Evolutionary conservation across 148 eudicot genomes (phyloP).

Genomic region (Silene conica): DNA sequence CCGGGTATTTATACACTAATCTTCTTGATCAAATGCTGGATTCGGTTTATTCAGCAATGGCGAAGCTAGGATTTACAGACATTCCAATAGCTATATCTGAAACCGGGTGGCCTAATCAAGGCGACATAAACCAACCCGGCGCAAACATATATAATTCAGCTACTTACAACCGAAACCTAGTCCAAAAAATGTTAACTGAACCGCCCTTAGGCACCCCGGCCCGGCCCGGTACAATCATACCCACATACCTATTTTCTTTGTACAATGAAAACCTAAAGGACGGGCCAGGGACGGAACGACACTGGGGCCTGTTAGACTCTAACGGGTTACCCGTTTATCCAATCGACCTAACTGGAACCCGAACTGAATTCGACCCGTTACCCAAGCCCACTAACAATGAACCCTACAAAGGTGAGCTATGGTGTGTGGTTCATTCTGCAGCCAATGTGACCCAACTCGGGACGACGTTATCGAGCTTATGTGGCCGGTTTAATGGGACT

Average conservation of each 20-base stretch:
- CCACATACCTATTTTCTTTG: constrained; percentile 62
- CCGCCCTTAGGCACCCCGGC: constrained; percentile 81
- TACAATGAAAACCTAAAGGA: constrained; percentile 61
- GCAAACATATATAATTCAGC: constrained; percentile 74
- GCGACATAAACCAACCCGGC: constrained; percentile 62
- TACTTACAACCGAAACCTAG: constrained; percentile 59
- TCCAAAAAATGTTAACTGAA: constrained; percentile 32
- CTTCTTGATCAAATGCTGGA: constrained; percentile 84
- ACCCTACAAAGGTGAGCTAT: constrained; percentile 45
- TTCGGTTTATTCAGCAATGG: constrained; percentile 58
- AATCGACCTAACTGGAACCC: constrained; percentile 42
- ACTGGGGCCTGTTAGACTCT: constrained; percentile 63
- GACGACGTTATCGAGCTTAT: constrained; percentile 27
- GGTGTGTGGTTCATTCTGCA: constrained; percentile 56
- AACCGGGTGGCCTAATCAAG: constrained; percentile 86
- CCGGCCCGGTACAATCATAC: constrained; percentile 48
- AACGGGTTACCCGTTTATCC: constrained; percentile 42
- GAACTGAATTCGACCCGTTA: constrained; percentile 13
- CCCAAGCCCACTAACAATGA: constrained; percentile 34
- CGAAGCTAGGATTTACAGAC: constrained; percentile 43
- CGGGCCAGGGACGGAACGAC: constrained; percentile 72
- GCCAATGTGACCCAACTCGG: constrained; percentile 31
- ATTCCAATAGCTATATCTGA: constrained; percentile 53
- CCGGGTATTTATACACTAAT: constrained; percentile 51
- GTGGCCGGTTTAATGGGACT: constrained; percentile 39